phyloP scores from a whole-genome alignment of 1,284 basidiomycete genomes.

The Entoloma clypeatum region DNA sequence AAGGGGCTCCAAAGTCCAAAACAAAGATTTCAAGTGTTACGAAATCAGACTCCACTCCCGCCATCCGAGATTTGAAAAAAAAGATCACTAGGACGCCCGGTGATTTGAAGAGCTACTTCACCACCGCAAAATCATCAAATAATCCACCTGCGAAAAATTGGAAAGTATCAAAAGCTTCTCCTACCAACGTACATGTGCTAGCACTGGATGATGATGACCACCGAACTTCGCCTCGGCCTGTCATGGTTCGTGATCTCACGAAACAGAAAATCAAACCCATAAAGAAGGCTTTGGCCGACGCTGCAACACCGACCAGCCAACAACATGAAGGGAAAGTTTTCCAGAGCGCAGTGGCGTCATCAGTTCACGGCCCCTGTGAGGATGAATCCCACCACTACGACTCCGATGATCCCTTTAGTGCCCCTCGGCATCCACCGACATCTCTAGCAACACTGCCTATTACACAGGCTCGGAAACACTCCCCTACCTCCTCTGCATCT shows the following conservation, averaged over 20 bases:
- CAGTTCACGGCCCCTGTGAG: neutral
- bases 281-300: neutral
- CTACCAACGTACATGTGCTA: constrained; percentile 3
- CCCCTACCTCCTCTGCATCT: constrained; percentile 4
- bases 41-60: neutral
- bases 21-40: neutral
- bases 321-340: neutral
- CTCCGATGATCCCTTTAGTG: constrained; percentile 14
- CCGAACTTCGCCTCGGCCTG: neutral
- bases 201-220: constrained; percentile 14
- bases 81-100: constrained; percentile 5
- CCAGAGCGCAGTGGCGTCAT: neutral
- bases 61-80: constrained; percentile 17
- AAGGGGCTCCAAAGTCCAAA: constrained; percentile 1
- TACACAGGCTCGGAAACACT: constrained; percentile 5
- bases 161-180: neutral
- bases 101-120: constrained; percentile 14
- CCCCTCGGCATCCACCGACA: neutral
- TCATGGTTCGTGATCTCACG: too few species aligned
- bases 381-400: constrained; percentile 17
- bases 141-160: neutral
- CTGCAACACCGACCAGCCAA: neutral
- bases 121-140: constrained; percentile 9
- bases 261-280: neutral
- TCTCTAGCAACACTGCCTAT: constrained; percentile 3